These are phyloP conservation scores for Astragalus membranaceus DNA, from an alignment of 306 rosid species.

Conservation along the genomic window DNA sequence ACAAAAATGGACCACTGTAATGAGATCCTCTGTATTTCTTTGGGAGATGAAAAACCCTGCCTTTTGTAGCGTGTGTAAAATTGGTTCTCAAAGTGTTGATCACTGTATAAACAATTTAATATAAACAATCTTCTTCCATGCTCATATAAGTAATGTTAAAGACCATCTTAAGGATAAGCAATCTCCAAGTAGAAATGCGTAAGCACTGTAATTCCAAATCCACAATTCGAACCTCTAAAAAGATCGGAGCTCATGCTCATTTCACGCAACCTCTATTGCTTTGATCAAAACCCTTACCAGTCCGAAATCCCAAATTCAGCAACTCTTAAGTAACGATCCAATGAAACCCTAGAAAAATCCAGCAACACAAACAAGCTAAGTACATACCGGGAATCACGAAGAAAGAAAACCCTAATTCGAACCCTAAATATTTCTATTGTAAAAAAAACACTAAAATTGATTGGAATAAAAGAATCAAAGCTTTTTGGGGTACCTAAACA, in stretches of 20 bases:
- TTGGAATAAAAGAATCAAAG: slow-evolving; percentile 5
- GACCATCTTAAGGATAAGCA: slow-evolving; percentile 29
- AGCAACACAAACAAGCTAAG: slow-evolving; percentile 13
- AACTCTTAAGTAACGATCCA: slow-evolving; percentile 14
- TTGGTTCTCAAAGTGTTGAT: slow-evolving; percentile 21
- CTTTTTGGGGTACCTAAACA: background rate
- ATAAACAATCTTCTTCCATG: slow-evolving; percentile 67
- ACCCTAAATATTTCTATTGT: background rate
- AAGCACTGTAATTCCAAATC: slow-evolving; percentile 26
- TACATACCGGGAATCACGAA: background rate
- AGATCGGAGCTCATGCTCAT: slow-evolving; percentile 18
- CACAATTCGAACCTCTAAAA: slow-evolving; percentile 11
- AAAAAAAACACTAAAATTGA: background rate
- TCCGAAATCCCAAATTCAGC: slow-evolving; percentile 8
- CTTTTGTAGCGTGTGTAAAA: slow-evolving; percentile 15
- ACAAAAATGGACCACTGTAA: slow-evolving; percentile 32
- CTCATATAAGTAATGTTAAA: slow-evolving; percentile 19
- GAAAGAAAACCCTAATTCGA: slow-evolving; percentile 21
- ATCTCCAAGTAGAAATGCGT: slow-evolving; percentile 38
- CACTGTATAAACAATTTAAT: slow-evolving; percentile 32
- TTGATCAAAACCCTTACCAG: slow-evolving; percentile 5
- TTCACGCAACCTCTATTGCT: slow-evolving; percentile 3
- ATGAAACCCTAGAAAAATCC: slow-evolving; percentile 25
- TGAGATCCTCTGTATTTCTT: slow-evolving; percentile 31
- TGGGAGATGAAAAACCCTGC: background rate